A percentile compares a stretch with the other conserved stretches of the same genome.
Conservation (phyloP, 768 basidiomycete genomes). For the Pleurotus salmoneostramineus region DNA sequence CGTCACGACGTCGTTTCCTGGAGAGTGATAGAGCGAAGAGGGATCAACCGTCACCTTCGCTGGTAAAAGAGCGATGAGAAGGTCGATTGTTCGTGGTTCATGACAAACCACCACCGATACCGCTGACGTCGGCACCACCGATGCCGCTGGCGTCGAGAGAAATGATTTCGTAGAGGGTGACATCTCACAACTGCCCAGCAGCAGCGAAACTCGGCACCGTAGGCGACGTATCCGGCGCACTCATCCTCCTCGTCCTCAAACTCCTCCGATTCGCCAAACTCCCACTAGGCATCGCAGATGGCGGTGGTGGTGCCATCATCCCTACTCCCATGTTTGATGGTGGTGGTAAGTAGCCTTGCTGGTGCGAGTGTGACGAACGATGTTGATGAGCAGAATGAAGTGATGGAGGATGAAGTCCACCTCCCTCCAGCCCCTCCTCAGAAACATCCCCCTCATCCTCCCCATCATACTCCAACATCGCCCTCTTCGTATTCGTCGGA, state of each 20-base stretch:
- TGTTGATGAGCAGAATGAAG: not conserved
- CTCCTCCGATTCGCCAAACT: constrained; percentile 17
- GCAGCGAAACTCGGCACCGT: constrained; percentile 1
- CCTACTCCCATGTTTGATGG: not conserved
- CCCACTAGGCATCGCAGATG: not conserved
- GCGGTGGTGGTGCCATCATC: not conserved
- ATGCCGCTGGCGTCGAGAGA: no score
- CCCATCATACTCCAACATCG: constrained; percentile 34
- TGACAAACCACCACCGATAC: no score
- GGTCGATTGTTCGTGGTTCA: no score
- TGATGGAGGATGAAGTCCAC: no score
- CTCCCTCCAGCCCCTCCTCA: constrained; percentile 6
- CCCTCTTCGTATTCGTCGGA: constrained; percentile 52
- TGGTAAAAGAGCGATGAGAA: no score
- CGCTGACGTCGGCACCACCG: no score
- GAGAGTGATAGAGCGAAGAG: no score
- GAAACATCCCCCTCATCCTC: constrained; percentile 21
- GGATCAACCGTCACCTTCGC: no score
- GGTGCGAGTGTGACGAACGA: not conserved
- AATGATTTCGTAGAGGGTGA: no score
- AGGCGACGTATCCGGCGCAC: constrained; percentile 20
- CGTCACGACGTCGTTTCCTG: no score
- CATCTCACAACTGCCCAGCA: constrained; percentile 7
- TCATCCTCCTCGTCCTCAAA: constrained; percentile 29
- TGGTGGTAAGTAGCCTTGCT: not conserved